Percentiles rank a stretch among this genome's conserved stretches.
These are phyloP conservation scores for Chaetothyriales sp. DNA, from an alignment of 2,329 filamentous ascomycete species.

Conservation along the genomic window DNA sequence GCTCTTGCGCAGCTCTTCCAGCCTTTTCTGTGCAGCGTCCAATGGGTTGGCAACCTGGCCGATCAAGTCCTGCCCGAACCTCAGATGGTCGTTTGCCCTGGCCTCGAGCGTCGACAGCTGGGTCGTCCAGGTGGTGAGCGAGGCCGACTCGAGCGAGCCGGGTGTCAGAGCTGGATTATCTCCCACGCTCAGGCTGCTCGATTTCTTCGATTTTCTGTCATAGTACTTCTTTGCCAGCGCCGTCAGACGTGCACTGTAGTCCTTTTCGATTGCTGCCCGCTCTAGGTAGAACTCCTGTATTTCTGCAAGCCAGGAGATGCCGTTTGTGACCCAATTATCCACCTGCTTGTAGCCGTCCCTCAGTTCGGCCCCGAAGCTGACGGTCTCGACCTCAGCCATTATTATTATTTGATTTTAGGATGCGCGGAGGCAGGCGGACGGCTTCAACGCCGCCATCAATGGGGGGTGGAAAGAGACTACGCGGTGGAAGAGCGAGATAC, in stretches of 20 bases:
- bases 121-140: conserved; percentile 90
- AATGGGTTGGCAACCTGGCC: conserved; percentile 73
- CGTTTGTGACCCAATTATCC: conserved; percentile 61
- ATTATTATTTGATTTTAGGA: conserved; percentile 3
- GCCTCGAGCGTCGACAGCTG: conserved; percentile 82
- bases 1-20: conserved; percentile 83
- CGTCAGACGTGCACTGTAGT: conserved; percentile 79
- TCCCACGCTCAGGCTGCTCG: conserved; percentile 74
- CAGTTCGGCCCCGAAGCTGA: conserved; percentile 68
- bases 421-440: background rate
- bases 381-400: conserved; percentile 16
- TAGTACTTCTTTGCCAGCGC: conserved; percentile 89
- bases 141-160: conserved; percentile 89
- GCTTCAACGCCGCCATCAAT: background rate
- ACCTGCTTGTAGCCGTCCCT: conserved; percentile 97
- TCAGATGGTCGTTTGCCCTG: conserved; percentile 76
- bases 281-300: conserved; percentile 96
- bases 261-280: conserved; percentile 84
- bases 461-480: background rate
- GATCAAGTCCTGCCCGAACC: conserved; percentile 63
- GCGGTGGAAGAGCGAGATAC: background rate
- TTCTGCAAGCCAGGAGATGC: conserved; percentile 90
- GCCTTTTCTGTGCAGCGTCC: conserved; percentile 55
- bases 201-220: conserved; percentile 89
- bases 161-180: conserved; percentile 87